phyloP scores from a whole-genome alignment of 192 early-diverging fungal genomes.

The Linnemannia elongata region DNA sequence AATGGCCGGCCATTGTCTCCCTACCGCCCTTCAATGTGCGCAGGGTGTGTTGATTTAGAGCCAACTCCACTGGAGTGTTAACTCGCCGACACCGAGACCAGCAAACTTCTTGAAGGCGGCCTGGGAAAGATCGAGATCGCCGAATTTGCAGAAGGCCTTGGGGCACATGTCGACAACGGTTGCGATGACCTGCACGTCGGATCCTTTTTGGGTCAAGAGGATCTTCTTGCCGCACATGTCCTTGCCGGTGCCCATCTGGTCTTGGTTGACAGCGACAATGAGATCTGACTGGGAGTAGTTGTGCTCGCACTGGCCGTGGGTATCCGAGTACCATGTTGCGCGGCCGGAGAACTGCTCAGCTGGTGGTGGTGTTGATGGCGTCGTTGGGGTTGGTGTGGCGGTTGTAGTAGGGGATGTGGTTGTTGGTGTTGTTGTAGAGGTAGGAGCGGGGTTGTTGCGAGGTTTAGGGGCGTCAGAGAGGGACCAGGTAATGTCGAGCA shows the following conservation, averaged over 20 bases:
- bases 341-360: slow-evolving; percentile 27
- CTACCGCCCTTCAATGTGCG: neutral
- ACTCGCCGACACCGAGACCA: slow-evolving; percentile 24
- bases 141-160: slow-evolving; percentile 34
- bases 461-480: slow-evolving; percentile 19
- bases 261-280: slow-evolving; percentile 51
- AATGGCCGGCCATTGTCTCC: neutral
- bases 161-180: slow-evolving; percentile 55
- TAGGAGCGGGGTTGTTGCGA: neutral
- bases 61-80: slow-evolving; percentile 38
- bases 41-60: slow-evolving; percentile 9
- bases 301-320: slow-evolving; percentile 35
- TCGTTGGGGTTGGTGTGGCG: neutral
- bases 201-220: slow-evolving; percentile 32
- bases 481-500: slow-evolving; percentile 40
- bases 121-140: slow-evolving; percentile 49
- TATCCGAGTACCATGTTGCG: slow-evolving; percentile 50
- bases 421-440: slow-evolving; percentile 9
- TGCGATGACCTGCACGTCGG: slow-evolving; percentile 28
- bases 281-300: slow-evolving; percentile 51
- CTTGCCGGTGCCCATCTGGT: slow-evolving; percentile 42
- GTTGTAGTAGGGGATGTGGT: neutral
- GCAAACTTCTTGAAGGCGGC: slow-evolving; percentile 56
- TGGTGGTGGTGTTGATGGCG: neutral
- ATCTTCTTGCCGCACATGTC: slow-evolving; percentile 49